Base-by-base conservation (phyloP, 306 rosid genomes). In the Acmispon strigosus region DNA sequence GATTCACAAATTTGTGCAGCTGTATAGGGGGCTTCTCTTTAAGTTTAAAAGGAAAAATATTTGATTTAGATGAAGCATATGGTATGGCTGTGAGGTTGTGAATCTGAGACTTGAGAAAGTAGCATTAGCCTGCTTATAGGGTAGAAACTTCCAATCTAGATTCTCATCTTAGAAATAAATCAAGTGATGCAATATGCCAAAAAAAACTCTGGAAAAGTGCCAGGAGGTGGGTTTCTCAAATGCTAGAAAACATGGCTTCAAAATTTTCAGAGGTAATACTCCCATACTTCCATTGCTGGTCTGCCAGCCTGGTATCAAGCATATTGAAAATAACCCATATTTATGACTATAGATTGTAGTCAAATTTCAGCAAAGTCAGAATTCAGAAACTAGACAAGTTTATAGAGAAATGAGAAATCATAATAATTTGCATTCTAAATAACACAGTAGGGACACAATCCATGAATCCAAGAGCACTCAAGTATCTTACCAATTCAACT, bases 371-470 rank as follows among this genome's bases (percentile, higher is more conserved):
- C 20, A 41, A 32, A 32, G 55, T 4, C 64, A 67, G 50, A 32
- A 32, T 55, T 4, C 64, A 67, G 50, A 77, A 68, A 73, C 59
- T 49, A 73, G 43, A 68, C 12, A 74, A 34, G 20, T 17, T 15
- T 20, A 36, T 13, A 20, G 15, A 63, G 11, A 71, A 24, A 44
- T 43, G 15, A 63, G 11, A 71, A 24, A 44, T 34, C 17, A 51
- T 66, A 49, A 53, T 32, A n/a, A 39, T 16, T 42, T 42, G 41
- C 66, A 18, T 47, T 61, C 44, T 62, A 48, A 17, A 65, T 52
- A 68, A 32, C 70, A 48, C 32, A 62, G 13, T 29, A 32, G 8
- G 37, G 37, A 32, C 37, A 32, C 37, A 32, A 32, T 32, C 37
- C 37, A 32, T 4, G 37, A 32, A 32, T 32, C 37, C 37, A 32